Evolutionary conservation across 768 basidiomycete genomes (phyloP).

Genomic region (Leccinum subgranulosum): DNA sequence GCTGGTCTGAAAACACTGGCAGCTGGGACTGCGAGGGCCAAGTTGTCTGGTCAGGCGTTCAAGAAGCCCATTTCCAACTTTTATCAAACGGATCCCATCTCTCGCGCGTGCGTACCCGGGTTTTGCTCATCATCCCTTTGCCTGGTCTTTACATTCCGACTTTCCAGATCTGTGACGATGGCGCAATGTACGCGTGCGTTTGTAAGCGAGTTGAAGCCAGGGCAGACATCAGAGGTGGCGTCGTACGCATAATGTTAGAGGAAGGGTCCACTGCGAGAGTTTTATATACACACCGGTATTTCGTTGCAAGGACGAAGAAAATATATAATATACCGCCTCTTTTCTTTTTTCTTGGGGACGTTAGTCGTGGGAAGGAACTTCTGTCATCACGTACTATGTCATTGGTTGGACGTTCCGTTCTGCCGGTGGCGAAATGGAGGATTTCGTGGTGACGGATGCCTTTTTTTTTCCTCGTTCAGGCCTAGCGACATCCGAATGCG

Average conservation of each 20-base stretch:
- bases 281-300: background rate
- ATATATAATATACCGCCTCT: constrained; percentile 3
- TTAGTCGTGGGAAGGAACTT: background rate
- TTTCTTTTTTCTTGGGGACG: background rate
- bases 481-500: no score
- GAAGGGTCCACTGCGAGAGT: background rate
- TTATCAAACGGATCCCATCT: constrained; percentile 95
- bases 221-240: background rate
- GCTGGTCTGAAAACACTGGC: constrained; percentile 64
- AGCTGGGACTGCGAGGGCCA: constrained; percentile 47
- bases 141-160: background rate
- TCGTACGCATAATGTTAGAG: constrained; percentile 15
- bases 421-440: no score
- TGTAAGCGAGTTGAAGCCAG: constrained; percentile 47
- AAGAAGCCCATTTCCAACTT: constrained; percentile 86
- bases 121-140: background rate
- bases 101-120: constrained; percentile 72
- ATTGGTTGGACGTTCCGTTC: no score
- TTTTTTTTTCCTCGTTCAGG: no score
- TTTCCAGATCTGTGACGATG: constrained; percentile 85
- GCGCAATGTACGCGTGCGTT: constrained; percentile 90
- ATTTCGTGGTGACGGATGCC: no score
- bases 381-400: no score
- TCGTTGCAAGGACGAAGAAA: constrained; percentile 6
- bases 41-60: constrained; percentile 59